phyloP scores from a whole-genome alignment of 306 rosid genomes.

The Prunus armeniaca region DNA sequence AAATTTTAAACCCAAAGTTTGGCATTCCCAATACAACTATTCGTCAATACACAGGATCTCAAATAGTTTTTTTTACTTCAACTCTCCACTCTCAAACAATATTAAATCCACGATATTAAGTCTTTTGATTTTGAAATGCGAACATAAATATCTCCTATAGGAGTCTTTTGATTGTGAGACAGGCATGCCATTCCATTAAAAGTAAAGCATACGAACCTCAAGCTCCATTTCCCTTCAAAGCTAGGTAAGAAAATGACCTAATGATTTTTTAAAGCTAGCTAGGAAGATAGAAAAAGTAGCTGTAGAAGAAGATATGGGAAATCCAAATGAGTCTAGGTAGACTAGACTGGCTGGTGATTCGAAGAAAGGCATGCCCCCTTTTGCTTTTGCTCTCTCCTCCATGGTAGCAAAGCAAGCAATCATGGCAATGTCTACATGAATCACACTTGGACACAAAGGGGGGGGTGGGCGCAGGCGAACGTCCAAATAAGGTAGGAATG shows the following conservation, averaged over 20 bases:
- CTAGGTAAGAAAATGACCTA: neutral
- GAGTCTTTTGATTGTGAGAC: neutral
- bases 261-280: neutral
- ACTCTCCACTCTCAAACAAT: too few relatives aligned
- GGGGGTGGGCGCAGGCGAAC: neutral
- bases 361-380: neutral
- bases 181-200: neutral
- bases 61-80: too few relatives aligned
- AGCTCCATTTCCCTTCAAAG: neutral
- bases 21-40: too few relatives aligned
- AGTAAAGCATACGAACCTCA: neutral
- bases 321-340: neutral
- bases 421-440: neutral
- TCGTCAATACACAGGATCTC: too few relatives aligned
- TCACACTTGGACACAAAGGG: neutral
- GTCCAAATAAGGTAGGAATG: slow-evolving; percentile 9
- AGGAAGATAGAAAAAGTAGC: too few relatives aligned
- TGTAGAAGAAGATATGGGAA: neutral
- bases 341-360: neutral
- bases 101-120: too few relatives aligned
- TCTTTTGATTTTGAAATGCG: too few relatives aligned
- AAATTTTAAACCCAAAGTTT: too few relatives aligned
- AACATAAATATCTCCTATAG: neutral
- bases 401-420: neutral
- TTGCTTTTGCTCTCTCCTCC: neutral